phyloP scores from a whole-genome alignment of 2,329 filamentous ascomycete genomes.

The Coleophoma cylindrospora region DNA sequence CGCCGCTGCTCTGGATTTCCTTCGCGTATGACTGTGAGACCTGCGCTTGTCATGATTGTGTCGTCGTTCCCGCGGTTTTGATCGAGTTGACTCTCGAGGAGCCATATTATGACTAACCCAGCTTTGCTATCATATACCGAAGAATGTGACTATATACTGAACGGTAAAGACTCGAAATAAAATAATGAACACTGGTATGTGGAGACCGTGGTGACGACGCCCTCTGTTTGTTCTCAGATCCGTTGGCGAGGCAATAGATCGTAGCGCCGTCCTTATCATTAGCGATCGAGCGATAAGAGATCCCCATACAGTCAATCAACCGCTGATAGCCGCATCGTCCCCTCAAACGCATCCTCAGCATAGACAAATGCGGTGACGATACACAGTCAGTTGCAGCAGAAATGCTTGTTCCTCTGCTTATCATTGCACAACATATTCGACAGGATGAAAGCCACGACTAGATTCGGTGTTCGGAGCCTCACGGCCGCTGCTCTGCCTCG shows the following conservation, averaged over 20 bases:
- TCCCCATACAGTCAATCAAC: background rate
- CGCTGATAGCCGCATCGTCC: background rate
- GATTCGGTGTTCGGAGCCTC: slow-evolving; percentile 2
- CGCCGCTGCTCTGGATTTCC: slow-evolving; percentile 9
- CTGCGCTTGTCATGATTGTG: slow-evolving; percentile 10
- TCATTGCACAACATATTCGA: slow-evolving; percentile 4
- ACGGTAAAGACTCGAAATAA: no score
- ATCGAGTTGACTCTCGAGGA: slow-evolving; percentile 18
- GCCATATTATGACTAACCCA: slow-evolving; percentile 10
- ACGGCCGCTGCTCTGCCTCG: slow-evolving; percentile 5
- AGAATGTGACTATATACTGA: no score
- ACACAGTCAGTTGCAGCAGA: no score
- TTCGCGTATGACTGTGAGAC: slow-evolving; percentile 12
- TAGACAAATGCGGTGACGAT: no score
- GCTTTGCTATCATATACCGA: no score
- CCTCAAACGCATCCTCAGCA: background rate
- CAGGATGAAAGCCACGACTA: slow-evolving; percentile 16
- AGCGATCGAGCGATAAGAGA: no score
- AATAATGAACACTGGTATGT: no score
- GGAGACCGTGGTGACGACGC: no score
- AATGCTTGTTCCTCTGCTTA: background rate
- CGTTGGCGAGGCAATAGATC: no score
- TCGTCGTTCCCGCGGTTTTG: slow-evolving; percentile 17
- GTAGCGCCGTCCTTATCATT: no score
- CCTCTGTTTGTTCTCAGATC: no score